Evolutionary conservation across 2,329 filamentous ascomycete species (phyloP).

Genomic region (Exophiala sp.): DNA sequence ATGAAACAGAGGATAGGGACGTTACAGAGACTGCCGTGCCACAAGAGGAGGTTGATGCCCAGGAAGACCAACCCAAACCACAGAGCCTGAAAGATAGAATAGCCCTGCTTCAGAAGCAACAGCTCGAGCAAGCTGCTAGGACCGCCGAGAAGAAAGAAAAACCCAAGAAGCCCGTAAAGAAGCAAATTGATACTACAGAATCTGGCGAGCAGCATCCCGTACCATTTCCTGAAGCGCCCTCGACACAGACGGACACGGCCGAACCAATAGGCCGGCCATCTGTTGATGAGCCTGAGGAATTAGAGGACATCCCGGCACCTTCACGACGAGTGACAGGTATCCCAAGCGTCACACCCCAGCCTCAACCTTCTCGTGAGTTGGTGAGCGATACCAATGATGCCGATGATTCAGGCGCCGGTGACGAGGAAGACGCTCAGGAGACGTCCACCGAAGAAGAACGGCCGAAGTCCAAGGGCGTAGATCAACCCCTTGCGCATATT

Average conservation of each 20-base stretch:
- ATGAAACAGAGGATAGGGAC: constrained; percentile 32
- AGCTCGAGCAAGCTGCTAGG: constrained; percentile 80
- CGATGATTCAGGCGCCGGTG: constrained; percentile 61
- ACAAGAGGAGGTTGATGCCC: constrained; percentile 48
- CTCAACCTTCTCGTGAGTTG: constrained; percentile 48
- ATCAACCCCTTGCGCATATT: constrained; percentile 10
- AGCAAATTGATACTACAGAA: constrained; percentile 52
- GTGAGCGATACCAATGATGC: constrained; percentile 63
- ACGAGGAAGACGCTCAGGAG: constrained; percentile 61
- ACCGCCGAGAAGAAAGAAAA: constrained; percentile 90
- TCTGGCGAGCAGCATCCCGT: constrained; percentile 26
- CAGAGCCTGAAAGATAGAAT: constrained; percentile 94
- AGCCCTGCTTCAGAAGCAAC: constrained; percentile 87
- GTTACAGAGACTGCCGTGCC: constrained; percentile 32
- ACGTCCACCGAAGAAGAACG: constrained; percentile 65
- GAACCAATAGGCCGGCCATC: constrained; percentile 37
- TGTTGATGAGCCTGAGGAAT: constrained; percentile 32
- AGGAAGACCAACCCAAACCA: constrained; percentile 81
- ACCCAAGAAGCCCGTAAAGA: constrained; percentile 70
- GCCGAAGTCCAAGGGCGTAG: constrained; percentile 56
- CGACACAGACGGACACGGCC: constrained; percentile 30
- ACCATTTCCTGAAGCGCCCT: constrained; percentile 31
- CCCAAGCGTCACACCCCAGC: constrained; percentile 37
- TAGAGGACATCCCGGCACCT: constrained; percentile 10
- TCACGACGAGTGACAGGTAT: constrained; percentile 32